Evolutionary conservation across 106 monocot genomes (phyloP), one percentile per base, ranked within the genome.

Genomic region (Allium cepa): DNA sequence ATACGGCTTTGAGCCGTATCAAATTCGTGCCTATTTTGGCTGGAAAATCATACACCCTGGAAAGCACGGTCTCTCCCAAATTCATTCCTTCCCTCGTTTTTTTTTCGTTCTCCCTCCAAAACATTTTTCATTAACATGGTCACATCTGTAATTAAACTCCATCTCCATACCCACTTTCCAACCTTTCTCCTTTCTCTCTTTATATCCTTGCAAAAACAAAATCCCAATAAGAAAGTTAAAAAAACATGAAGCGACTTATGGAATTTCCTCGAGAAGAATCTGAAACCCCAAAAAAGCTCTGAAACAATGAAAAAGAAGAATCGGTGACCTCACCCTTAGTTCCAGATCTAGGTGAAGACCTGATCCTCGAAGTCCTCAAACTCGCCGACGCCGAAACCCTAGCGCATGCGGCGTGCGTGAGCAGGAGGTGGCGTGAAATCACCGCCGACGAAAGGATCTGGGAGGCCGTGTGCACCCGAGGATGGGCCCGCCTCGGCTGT

Each of bases 371-470:
- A 81, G 74, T 92, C 58, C 83, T 92, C 55, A 71, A 73, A 49
- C 78, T 78, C 17, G 88, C 83, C 49, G 92, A 92, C 69, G 80
- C 76, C 12, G 60, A 73, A 59, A 81, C 88, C 26, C 72, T 92
- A 62, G 92, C 73, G 69, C 67, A 70, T 17, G 80, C 92, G 62
- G 88, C 85, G 50, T 88, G 88, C 78, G 92, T 88, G 49, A 80
- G 83, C 79, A 66, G 69, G 49, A 64, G 73, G 57, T 92, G 92
- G 88, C 74, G 83, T 58, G 26, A 57, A 15, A 68, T 88, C 28
- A 85, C 83, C 49, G 80, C 79, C 69, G 92, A 92, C 74, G 88
- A 92, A 81, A 77, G 88, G 63, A 78, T 92, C 8, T 92, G 92
- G 92, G 92, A 92, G 72, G 80, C 72, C 16, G 83, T 81, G 49